Percentiles rank a stretch among this genome's conserved stretches.
These are phyloP conservation scores for Apophysomyces variabilis DNA, from an alignment of 371 early-diverging fungal genomes.

Conservation along the genomic window DNA sequence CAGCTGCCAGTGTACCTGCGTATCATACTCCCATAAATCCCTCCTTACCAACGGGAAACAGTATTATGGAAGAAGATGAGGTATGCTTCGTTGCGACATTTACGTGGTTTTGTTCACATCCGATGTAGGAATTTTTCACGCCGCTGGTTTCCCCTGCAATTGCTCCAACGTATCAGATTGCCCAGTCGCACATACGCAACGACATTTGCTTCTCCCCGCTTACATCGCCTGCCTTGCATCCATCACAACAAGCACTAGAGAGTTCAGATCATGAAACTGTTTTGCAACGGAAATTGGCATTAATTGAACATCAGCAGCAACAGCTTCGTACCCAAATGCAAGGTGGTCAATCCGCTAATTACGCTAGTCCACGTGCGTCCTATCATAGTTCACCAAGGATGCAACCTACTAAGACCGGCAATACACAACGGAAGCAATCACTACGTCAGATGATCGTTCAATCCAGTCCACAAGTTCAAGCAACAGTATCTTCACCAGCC, in stretches of 20 bases:
- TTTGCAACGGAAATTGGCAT: constrained; percentile 47
- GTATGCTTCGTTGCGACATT: constrained; percentile 19
- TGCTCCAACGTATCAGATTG: constrained; percentile 61
- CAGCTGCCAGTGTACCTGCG: constrained; percentile 3
- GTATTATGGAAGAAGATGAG: constrained; percentile 40
- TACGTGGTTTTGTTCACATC: constrained; percentile 6
- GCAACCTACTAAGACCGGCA: neutral
- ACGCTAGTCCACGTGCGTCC: constrained; percentile 8
- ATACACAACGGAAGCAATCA: constrained; percentile 4
- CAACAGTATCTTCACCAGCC: constrained; percentile 3
- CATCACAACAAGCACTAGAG: constrained; percentile 40
- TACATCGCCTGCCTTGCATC: constrained; percentile 71
- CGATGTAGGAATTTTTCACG: constrained; percentile 62
- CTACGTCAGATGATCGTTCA: constrained; percentile 20
- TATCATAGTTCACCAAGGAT: constrained; percentile 11
- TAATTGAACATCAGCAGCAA: constrained; percentile 57
- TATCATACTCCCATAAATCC: constrained; percentile 38
- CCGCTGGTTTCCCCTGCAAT: constrained; percentile 78
- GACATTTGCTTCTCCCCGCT: constrained; percentile 59
- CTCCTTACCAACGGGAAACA: constrained; percentile 2
- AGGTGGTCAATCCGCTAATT: constrained; percentile 2
- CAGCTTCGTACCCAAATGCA: constrained; percentile 39
- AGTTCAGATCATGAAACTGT: constrained; percentile 26
- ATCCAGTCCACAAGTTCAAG: constrained; percentile 24
- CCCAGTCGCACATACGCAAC: neutral